These are phyloP conservation scores for Colletotrichum agaves DNA, from an alignment of 2,329 filamentous ascomycete species.

Conservation along the genomic window DNA sequence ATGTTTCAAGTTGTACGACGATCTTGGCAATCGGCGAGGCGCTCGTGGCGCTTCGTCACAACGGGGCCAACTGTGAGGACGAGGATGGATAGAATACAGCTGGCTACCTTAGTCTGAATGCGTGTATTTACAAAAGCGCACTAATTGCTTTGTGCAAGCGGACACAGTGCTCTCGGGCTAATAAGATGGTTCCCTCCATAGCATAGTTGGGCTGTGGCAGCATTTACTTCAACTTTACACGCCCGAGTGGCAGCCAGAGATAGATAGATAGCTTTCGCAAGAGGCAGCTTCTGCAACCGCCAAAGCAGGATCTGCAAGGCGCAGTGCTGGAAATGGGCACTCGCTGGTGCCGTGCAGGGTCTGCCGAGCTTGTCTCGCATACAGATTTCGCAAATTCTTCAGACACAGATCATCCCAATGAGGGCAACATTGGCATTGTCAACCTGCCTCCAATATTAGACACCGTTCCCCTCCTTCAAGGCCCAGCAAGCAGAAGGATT, in stretches of 20 bases:
- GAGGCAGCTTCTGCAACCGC: background rate
- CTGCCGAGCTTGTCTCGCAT: background rate
- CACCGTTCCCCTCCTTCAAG: conserved; percentile 1
- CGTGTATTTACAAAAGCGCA: background rate
- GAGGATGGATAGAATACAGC: background rate
- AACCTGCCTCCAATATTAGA: background rate
- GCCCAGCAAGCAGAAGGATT: conserved; percentile 18
- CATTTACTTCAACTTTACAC: background rate
- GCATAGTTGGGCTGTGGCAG: background rate
- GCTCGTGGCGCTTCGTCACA: conserved; percentile 25
- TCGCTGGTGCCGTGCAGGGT: background rate
- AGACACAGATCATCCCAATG: conserved; percentile 25
- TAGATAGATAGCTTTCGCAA: background rate
- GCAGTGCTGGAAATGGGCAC: background rate
- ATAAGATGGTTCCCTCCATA: background rate
- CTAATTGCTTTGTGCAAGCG: background rate
- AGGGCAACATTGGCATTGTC: conserved; percentile 9
- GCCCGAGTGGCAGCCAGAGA: conserved; percentile 10
- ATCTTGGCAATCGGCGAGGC: conserved; percentile 25
- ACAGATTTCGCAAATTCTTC: conserved; percentile 19
- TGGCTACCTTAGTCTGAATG: background rate
- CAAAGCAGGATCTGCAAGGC: conserved; percentile 4
- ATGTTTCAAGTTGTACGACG: conserved; percentile 36
- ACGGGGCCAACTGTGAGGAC: background rate
- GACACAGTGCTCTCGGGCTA: background rate